Percentiles rank a stretch among this genome's conserved stretches.
Conservation (phyloP, 495 filamentous ascomycete genomes). For the Darksidea phi region DNA sequence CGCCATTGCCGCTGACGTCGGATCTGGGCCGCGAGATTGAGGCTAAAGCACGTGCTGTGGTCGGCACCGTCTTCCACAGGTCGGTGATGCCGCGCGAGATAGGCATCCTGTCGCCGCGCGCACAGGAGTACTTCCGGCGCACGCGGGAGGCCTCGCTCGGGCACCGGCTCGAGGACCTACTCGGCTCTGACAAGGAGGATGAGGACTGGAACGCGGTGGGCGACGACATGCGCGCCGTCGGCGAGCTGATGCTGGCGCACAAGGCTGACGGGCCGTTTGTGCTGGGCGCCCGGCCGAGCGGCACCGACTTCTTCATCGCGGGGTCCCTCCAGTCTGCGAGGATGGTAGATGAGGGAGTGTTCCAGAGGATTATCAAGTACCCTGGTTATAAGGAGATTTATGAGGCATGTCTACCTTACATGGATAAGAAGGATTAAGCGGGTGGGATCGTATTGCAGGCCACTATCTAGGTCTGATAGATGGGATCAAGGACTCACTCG, state of each 20-base stretch:
- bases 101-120: constrained; percentile 44
- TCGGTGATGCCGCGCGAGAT: constrained; percentile 45
- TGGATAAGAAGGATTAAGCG: constrained; percentile 44
- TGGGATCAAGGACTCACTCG: too few species aligned
- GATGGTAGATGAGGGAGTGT: constrained; percentile 44
- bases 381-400: constrained; percentile 43
- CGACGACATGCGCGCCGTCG: constrained; percentile 35
- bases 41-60: constrained; percentile 36
- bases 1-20: constrained; percentile 41
- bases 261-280: constrained; percentile 45
- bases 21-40: constrained; percentile 44
- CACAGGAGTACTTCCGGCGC: constrained; percentile 46
- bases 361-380: constrained; percentile 39
- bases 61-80: constrained; percentile 34
- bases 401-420: constrained; percentile 44
- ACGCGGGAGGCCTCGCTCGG: constrained; percentile 44
- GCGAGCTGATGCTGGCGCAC: constrained; percentile 42
- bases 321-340: constrained; percentile 43
- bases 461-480: too few species aligned
- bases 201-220: constrained; percentile 37
- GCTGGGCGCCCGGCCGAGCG: constrained; percentile 40
- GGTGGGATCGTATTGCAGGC: too few species aligned
- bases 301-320: constrained; percentile 47
- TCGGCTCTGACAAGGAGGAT: constrained; percentile 42
- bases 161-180: constrained; percentile 43